These are phyloP conservation scores for Lactifluus volemus DNA, from an alignment of 768 basidiomycete species.

Conservation along the genomic window DNA sequence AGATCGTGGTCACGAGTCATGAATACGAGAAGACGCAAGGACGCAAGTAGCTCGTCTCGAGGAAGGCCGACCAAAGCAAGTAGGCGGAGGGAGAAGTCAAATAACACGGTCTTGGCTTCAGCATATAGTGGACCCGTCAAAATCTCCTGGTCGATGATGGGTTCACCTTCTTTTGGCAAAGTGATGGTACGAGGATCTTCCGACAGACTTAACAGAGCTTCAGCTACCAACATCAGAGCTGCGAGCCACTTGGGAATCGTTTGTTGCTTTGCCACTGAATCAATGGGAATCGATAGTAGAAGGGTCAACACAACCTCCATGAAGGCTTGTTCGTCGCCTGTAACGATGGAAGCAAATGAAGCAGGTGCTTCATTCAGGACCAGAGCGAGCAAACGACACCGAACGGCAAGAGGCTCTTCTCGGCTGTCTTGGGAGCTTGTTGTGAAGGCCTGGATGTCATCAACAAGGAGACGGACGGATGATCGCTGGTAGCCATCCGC, in stretches of 20 bases:
- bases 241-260: conserved; percentile 79
- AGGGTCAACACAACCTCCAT: conserved; percentile 64
- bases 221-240: conserved; percentile 74
- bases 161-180: conserved; percentile 65
- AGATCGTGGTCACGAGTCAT: conserved; percentile 65
- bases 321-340: conserved; percentile 45
- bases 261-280: conserved; percentile 44
- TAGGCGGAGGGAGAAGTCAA: conserved; percentile 70
- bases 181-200: conserved; percentile 61
- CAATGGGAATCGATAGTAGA: conserved; percentile 47
- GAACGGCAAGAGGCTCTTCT: conserved; percentile 70
- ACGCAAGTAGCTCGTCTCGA: conserved; percentile 75
- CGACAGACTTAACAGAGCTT: conserved; percentile 68
- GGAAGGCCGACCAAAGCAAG: conserved; percentile 55
- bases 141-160: conserved; percentile 42
- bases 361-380: conserved; percentile 69
- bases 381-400: conserved; percentile 80
- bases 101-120: conserved; percentile 57
- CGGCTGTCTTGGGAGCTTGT: conserved; percentile 55
- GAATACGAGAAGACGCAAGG: conserved; percentile 73
- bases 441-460: conserved; percentile 66
- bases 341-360: conserved; percentile 35
- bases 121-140: conserved; percentile 50
- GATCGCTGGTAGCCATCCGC: conserved; percentile 49
- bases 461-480: conserved; percentile 64